Evolutionary conservation across 331 rosid species (phyloP), one percentile per base, ranked within the genome.

Genomic region (Cydonia oblonga): DNA sequence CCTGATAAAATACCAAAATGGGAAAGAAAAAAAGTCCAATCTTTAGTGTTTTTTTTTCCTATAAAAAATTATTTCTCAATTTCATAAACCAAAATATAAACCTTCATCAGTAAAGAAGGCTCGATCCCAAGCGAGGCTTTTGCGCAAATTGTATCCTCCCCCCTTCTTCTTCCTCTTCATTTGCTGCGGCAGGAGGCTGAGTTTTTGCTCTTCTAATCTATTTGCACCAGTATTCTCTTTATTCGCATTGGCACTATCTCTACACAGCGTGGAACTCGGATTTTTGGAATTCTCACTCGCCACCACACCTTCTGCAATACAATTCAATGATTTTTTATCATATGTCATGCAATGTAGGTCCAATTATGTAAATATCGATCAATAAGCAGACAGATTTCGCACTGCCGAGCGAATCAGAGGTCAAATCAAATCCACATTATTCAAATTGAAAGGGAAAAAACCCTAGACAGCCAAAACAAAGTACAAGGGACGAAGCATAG

Each of bases 61-160:
- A 13, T 58, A 2, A 8, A 35, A 24, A 13, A 70, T 6, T 0
- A 18, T 42, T 33, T 15, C 2, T 6, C 24, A 24, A 16, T 57
- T 3, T 35, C 56, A 23, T 54, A 67, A 63, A 76, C 54, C 38
- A 64, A 54, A 74, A 54, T 24, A 49, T 12, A 38, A 71, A 72
- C 98, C 97, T 91, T 90, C 85, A 71, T 93, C 98, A 1, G 93
- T 89, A 30, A 87, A 91, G 82, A 93, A 93, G 65, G 98, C 98
- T 67, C 90, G 87, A 71, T 90, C 83, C 98, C 98, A 93, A 12
- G 97, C 98, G 30, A 93, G 83, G 85, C 98, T 93, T 80, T 91
- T 91, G 24, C 98, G 92, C 84, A 93, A 80, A 77, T 89, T 91
- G 84, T 68, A 93, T 20, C 95, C 95, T 11, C 88, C 89, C 11